Evolutionary conservation across 805 yeast species (phyloP).

Genomic region (Yarrowia hollandica): DNA sequence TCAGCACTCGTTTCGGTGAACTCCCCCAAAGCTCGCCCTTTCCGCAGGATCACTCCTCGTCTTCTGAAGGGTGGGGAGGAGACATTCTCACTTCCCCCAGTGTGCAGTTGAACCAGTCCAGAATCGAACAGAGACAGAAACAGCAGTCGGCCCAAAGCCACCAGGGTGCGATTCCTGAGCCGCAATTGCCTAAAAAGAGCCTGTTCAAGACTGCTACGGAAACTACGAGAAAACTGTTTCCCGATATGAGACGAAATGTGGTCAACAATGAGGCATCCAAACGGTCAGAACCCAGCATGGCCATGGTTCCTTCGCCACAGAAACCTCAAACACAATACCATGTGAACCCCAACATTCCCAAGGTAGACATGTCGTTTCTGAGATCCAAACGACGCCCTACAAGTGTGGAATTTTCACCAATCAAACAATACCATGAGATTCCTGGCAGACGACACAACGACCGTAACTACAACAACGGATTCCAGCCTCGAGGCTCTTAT

Average conservation of each 20-base stretch:
- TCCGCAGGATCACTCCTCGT: not conserved
- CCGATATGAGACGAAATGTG: constrained; percentile 23
- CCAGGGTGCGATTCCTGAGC: too few relatives aligned
- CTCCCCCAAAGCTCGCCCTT: not conserved
- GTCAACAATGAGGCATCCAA: constrained; percentile 5
- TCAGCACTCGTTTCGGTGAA: not conserved
- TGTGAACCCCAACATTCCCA: constrained; percentile 14
- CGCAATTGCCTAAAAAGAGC: not conserved
- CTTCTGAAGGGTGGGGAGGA: not conserved
- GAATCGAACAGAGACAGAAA: constrained; percentile 3
- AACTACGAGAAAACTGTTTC: not conserved
- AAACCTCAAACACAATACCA: not conserved
- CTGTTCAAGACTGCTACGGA: constrained; percentile 3
- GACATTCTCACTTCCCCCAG: constrained; percentile 10
- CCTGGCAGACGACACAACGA: not conserved
- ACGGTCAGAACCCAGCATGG: not conserved
- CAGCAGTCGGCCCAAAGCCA: too few relatives aligned
- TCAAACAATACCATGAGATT: constrained; percentile 21
- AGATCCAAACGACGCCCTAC: constrained; percentile 1
- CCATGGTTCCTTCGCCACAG: constrained; percentile 18
- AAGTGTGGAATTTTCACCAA: constrained; percentile 15
- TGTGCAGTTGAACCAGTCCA: constrained; percentile 8
- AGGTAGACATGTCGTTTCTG: constrained; percentile 20
- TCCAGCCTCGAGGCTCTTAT: not conserved
- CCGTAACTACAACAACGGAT: not conserved